Evolutionary conservation across 2,329 filamentous ascomycete species (phyloP), one percentile per base, ranked within the genome.

Genomic region (Aureobasidium zeae): DNA sequence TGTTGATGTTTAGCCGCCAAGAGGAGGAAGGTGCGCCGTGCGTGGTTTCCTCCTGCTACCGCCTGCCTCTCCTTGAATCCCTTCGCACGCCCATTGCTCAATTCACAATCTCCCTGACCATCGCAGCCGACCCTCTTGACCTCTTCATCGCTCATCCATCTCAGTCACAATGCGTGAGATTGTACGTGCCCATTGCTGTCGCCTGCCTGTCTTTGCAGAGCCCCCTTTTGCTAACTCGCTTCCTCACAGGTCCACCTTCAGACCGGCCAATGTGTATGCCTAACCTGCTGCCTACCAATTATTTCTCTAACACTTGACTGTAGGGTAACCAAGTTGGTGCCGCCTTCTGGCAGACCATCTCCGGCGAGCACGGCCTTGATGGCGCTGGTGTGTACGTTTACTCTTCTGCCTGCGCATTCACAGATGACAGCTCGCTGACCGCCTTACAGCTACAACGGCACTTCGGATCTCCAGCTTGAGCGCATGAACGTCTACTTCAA

Each of bases 271-370:
- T 96, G 91, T 77, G 89, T 95, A 80, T 73, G 81, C 77, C 45
- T 30, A 22, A n/a, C 32, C 28, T 41, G 36, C n/a, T n/a, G n/a
- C n/a, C n/a, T n/a, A n/a, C n/a, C n/a, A n/a, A n/a, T n/a, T n/a
- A n/a, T n/a, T 20, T 34, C 20, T 32, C 43, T 45, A 28, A 45
- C 28, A 25, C 13, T 5, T 12, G 24, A 33, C 35, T 49, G 30
- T 26, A 95, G 89, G 91, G 91, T 80, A 98, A 98, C 84, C 91
- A 98, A 86, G 94, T 96, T 61, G 91, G 91, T 89, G 91, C 91
- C 77, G 91, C 91, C 73, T 98, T 98, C 80, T 98, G 91, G 70
- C 71, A 74, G 64, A 71, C 62, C 55, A 74, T 76, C 61, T 74
- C 71, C 51, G 72, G 72, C 61, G 72, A 76, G 78, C 91, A 98